A percentile compares a stretch with the other conserved stretches of the same genome.
These are phyloP conservation scores for Nephelium lappaceum DNA, from an alignment of 345 rosid species.

Conservation along the genomic window DNA sequence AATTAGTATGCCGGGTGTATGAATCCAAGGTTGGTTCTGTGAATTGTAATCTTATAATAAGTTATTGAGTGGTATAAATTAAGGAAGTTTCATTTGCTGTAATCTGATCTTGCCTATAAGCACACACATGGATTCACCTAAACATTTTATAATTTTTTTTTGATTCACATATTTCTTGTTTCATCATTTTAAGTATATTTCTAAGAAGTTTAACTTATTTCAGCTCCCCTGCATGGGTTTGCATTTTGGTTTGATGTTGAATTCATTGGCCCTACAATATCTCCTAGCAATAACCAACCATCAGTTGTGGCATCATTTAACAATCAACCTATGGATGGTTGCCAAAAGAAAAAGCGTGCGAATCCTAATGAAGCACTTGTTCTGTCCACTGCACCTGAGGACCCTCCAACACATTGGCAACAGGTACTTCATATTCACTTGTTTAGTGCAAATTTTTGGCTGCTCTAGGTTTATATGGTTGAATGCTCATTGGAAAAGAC, in stretches of 20 bases:
- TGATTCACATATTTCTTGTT: background rate
- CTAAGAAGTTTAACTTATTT: slow-evolving; percentile 26
- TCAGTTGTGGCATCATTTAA: slow-evolving; percentile 36
- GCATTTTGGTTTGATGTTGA: slow-evolving; percentile 99
- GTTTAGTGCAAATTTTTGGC: background rate
- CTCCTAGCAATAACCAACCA: slow-evolving; percentile 41
- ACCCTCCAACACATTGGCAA: slow-evolving; percentile 96
- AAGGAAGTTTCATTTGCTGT: background rate
- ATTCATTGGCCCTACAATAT: slow-evolving; percentile 56
- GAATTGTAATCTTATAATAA: background rate
- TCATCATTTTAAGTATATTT: background rate
- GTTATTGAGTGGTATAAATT: background rate
- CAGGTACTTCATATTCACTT: slow-evolving; percentile 55
- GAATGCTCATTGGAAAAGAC: background rate
- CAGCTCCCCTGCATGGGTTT: slow-evolving; percentile 98
- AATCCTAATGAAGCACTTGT: slow-evolving; percentile 69
- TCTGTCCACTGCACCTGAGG: slow-evolving; percentile 93
- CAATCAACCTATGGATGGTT: slow-evolving; percentile 50
- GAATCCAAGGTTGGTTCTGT: slow-evolving; percentile 3
- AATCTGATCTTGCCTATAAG: background rate
- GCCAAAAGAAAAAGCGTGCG: slow-evolving; percentile 63
- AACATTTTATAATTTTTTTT: background rate
- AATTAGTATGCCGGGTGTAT: background rate
- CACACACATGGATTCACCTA: background rate
- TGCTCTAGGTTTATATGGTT: background rate